Conservation (phyloP, 23 red algal species). For the Gracilaria domingensis region DNA sequence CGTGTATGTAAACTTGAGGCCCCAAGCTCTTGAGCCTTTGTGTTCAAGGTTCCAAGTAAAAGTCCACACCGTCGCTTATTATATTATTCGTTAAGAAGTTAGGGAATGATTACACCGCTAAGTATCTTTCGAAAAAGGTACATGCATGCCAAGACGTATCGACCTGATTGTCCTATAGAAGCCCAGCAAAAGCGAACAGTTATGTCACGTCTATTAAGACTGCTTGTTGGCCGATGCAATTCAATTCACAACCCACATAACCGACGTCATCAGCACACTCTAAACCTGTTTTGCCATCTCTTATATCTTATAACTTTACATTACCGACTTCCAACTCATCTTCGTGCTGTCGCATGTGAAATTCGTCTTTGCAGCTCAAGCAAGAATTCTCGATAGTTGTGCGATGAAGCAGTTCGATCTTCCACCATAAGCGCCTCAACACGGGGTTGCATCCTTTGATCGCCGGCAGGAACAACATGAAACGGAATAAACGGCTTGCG, state of each 20-base stretch:
- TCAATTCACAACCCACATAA: neutral
- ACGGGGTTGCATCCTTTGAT: constrained; percentile 75
- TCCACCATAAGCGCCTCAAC: constrained; percentile 89
- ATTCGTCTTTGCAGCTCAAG: constrained; percentile 76
- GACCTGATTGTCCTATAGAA: neutral
- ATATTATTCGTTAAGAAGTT: constrained; percentile 25
- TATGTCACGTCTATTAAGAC: neutral
- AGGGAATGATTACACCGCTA: constrained; percentile 15
- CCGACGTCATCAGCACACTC: neutral
- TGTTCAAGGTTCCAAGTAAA: neutral
- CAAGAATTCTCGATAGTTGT: constrained; percentile 86
- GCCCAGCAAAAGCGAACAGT: neutral
- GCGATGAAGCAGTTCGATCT: constrained; percentile 71
- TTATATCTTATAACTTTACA: neutral
- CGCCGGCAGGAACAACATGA: constrained; percentile 77
- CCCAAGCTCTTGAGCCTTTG: neutral
- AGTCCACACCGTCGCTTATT: neutral
- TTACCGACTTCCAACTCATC: constrained; percentile 1
- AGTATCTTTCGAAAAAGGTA: neutral
- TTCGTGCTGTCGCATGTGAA: constrained; percentile 42
- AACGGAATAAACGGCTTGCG: constrained; percentile 63
- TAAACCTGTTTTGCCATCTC: neutral
- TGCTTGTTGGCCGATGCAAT: neutral
- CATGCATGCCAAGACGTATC: neutral
- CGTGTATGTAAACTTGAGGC: neutral